Evolutionary conservation across 2,329 filamentous ascomycete species (phyloP), one percentile per base, ranked within the genome.

Genomic region (Sporothrix sp.): DNA sequence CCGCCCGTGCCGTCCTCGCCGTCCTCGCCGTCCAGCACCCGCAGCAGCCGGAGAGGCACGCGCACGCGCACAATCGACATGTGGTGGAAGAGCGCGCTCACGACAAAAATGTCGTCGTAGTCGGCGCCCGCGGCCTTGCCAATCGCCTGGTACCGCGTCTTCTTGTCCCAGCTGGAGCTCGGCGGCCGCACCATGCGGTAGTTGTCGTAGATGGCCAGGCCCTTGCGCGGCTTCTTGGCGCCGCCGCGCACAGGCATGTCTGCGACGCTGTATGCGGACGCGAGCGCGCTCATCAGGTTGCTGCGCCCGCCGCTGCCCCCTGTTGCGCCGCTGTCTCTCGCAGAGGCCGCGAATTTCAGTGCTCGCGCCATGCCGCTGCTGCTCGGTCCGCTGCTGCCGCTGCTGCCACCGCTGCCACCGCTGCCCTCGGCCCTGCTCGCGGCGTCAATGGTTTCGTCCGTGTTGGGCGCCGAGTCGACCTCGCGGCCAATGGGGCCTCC

Each of bases 401-500:
- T 18, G 28, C 5, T 5, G 25, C 25, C 30, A n/a, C 30, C 7
- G 23, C 28, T 16, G 3, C n/a, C n/a, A n/a, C 38, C 60, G 33
- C 56, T 54, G 18, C 57, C 57, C 7, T 59, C 62, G 48, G 74
- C 71, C 59, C 72, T 74, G 54, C 76, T 73, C 2, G 30, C 32
- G 10, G n/a, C 23, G 18, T 70, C 71, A 11, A 70, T 58, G 23
- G 70, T 58, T 9, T 66, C 60, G 53, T 75, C 71, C 37, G 68
- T 57, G 33, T 58, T 58, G 1, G 54, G 56, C 2, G 53, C 49
- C 1, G 53, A 47, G 39, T 79, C 76, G 28, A 77, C 66, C 63
- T 84, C 80, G 23, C 76, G 71, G 2, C 80, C 80, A 54, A 83
- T 82, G 3, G 78, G 76, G 0, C 80, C 80, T 28, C 80, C 80